phyloP scores from a whole-genome alignment of 1,284 basidiomycete species.

The Gymnopus androsaceus region DNA sequence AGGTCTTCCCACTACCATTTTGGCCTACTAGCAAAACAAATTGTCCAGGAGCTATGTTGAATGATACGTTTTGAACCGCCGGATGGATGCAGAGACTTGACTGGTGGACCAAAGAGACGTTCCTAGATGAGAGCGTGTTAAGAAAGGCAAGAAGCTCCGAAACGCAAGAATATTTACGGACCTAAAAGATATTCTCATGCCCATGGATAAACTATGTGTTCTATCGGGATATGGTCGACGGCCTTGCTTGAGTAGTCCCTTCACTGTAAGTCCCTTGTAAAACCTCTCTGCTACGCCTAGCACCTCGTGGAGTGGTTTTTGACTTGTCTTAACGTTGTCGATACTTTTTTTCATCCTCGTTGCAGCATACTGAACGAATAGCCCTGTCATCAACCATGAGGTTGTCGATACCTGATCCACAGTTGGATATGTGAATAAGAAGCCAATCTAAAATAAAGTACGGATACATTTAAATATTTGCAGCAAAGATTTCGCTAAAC shows the following conservation, averaged over 20 bases:
- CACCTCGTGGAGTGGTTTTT: constrained; percentile 1
- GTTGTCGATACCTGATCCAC: not conserved
- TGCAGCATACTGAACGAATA: constrained; percentile 7
- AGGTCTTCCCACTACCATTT: too few species aligned
- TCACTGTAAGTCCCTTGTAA: not conserved
- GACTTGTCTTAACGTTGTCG: not conserved
- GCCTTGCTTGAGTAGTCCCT: constrained; percentile 7
- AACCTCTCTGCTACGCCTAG: constrained; percentile 4
- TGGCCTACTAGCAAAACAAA: constrained; percentile 33
- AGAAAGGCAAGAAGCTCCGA: too few species aligned
- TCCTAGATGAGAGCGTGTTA: not conserved
- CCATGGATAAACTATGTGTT: constrained; percentile 15
- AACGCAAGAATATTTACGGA: constrained; percentile 17
- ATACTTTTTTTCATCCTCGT: not conserved
- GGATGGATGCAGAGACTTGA: constrained; percentile 8
- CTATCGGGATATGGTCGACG: constrained; percentile 24
- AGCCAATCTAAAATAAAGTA: not conserved
- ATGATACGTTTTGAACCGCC: constrained; percentile 33
- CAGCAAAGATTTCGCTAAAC: not conserved
- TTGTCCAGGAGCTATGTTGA: constrained; percentile 36
- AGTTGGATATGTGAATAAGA: not conserved
- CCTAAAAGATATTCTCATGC: constrained; percentile 35
- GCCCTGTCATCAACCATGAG: not conserved
- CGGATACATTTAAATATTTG: not conserved
- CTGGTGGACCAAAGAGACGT: not conserved